Conservation (phyloP, 2,329 filamentous ascomycete genomes). For the Scedosporium apiospermum region DNA sequence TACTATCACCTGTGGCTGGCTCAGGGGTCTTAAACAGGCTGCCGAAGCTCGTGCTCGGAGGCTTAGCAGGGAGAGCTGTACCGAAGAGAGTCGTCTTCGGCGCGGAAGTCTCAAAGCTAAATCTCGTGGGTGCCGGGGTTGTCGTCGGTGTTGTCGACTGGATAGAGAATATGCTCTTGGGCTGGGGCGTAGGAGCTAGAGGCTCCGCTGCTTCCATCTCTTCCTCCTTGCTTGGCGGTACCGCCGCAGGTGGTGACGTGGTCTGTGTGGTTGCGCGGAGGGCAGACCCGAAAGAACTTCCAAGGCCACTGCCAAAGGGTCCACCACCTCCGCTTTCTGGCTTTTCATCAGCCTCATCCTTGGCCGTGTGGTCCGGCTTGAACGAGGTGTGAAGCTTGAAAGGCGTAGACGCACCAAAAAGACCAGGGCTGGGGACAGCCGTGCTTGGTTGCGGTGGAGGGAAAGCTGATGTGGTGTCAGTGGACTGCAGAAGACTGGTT, state of each 20-base stretch:
- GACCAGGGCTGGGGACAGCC: slow-evolving; percentile 21
- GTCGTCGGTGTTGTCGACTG: slow-evolving; percentile 24
- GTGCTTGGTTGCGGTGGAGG: slow-evolving; percentile 22
- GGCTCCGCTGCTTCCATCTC: slow-evolving; percentile 37
- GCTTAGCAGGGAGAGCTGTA: slow-evolving; percentile 20
- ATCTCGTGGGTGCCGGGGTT: slow-evolving; percentile 40
- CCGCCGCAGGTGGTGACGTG: slow-evolving; percentile 10
- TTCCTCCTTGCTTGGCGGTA: slow-evolving; percentile 34
- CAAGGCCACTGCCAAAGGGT: slow-evolving; percentile 43
- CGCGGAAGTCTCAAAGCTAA: slow-evolving; percentile 27
- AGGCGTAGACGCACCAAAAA: slow-evolving; percentile 37
- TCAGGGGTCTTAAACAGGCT: slow-evolving; percentile 20
- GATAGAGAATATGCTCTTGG: slow-evolving; percentile 22
- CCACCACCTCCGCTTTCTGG: slow-evolving; percentile 25
- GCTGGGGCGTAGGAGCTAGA: slow-evolving; percentile 24
- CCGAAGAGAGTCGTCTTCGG: slow-evolving; percentile 23
- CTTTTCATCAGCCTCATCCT: slow-evolving; percentile 49
- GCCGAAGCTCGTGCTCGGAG: slow-evolving; percentile 14
- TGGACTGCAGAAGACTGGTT: slow-evolving; percentile 16
- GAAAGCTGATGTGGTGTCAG: slow-evolving; percentile 28
- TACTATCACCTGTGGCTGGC: slow-evolving; percentile 10
- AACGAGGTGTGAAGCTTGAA: slow-evolving; percentile 64
- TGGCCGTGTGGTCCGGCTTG: slow-evolving; percentile 51
- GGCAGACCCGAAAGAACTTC: slow-evolving; percentile 49
- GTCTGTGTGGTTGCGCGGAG: slow-evolving; percentile 33